Base-by-base conservation (phyloP, 2,329 filamentous ascomycete species). In the Claviceps capensis region DNA sequence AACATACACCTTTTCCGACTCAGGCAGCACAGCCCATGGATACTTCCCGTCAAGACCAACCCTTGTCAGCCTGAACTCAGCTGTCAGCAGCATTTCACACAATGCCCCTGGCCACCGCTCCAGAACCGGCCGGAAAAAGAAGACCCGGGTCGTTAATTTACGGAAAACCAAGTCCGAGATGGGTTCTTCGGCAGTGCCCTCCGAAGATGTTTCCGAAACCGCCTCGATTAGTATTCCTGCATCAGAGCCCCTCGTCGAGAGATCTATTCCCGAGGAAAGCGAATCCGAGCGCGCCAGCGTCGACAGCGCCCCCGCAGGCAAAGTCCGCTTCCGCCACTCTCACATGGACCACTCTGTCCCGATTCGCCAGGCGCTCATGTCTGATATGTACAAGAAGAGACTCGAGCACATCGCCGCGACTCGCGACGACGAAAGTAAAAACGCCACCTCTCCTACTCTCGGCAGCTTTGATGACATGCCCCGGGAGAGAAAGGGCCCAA, bases 81-180 rank as follows among this genome's bases (percentile, higher is more conserved):
- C 78, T 40, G 74, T 76, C 1, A 76, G 76, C 5, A 81, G 82
- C 1, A 67, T 86, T n/a, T 77, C 78, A 14, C 72, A 88, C 8
- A 82, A 82, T 19, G 73, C 78, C 3, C 73, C 79, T 3, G 76
- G 75, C 50, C 72, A 78, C 47, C 79, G 85, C 57, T 71, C 81
- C 3, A 77, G 81, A 55, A 74, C 76, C 22, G 75, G 79, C 37
- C 79, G 86, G 51, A 91, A 87, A 70, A 86, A 87, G 73, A 94
- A 91, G 77, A 88, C 81, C 53, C 77, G 88, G 19, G 83, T 94
- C 14, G 86, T 94, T 54, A 88, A 94, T 61, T 72, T 94, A 14
- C 78, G 88, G n/a, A 81, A 77, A 55, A 73, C 78, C 55, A 78
- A 77, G 60, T 70, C 73, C 4, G 74, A 76, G 53, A 66, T 72